These are phyloP conservation scores for Leccinum boreale DNA, from an alignment of 768 basidiomycete genomes.

Conservation along the genomic window DNA sequence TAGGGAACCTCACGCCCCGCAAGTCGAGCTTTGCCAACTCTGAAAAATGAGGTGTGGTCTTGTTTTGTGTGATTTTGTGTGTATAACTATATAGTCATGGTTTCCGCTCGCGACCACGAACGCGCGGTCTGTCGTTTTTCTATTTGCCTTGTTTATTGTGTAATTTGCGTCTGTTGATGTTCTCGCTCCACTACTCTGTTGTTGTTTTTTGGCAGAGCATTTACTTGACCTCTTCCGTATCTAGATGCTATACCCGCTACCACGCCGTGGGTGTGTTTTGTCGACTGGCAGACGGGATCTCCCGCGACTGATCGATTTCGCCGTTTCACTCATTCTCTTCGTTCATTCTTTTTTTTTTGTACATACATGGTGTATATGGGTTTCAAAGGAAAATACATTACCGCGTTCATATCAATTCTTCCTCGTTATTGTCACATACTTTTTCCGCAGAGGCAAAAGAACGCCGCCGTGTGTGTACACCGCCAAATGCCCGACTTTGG, in stretches of 20 bases:
- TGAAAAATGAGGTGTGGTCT: constrained; percentile 20
- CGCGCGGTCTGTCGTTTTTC: constrained; percentile 7
- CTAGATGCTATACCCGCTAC: constrained; percentile 9
- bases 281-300: neutral
- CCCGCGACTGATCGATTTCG: neutral
- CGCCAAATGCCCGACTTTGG: neutral
- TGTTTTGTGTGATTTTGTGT: neutral
- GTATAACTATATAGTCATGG: constrained; percentile 9
- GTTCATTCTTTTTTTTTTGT: neutral
- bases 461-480: neutral
- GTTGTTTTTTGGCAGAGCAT: constrained; percentile 1
- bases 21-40: constrained; percentile 26
- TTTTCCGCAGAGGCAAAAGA: neutral
- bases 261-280: neutral
- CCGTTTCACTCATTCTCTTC: neutral
- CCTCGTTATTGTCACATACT: neutral
- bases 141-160: constrained; percentile 26
- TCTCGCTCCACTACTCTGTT: neutral
- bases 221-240: neutral
- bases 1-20: constrained; percentile 21
- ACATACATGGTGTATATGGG: neutral
- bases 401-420: neutral
- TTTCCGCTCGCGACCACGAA: constrained; percentile 14
- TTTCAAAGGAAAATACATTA: neutral
- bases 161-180: constrained; percentile 11